Evolutionary conservation across 495 filamentous ascomycete species (phyloP).

Genomic region (Chaetomium fimeti): DNA sequence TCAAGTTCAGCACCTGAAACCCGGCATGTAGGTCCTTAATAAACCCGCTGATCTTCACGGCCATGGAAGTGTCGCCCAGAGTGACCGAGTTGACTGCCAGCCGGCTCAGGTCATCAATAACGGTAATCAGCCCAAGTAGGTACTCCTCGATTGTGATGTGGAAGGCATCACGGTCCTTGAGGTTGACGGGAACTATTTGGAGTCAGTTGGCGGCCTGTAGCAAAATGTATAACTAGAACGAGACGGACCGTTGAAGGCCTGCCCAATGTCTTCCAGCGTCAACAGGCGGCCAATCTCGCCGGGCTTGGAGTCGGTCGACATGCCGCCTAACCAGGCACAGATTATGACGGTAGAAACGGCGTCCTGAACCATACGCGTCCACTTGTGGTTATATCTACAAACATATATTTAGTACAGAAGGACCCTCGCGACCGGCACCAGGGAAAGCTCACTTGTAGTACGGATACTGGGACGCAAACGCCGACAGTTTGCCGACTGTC

Average conservation of each 20-base stretch:
- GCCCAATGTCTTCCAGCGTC: constrained; percentile 84
- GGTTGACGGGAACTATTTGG: constrained; percentile 80
- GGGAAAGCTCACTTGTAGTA: constrained; percentile 77
- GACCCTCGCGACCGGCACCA: not conserved
- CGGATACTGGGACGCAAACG: constrained; percentile 74
- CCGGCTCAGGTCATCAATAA: constrained; percentile 87
- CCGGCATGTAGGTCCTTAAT: constrained; percentile 93
- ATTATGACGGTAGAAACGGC: constrained; percentile 69
- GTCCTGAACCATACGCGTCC: constrained; percentile 83
- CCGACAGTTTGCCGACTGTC: constrained; percentile 59
- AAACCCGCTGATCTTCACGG: constrained; percentile 82
- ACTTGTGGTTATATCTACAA: constrained; percentile 71
- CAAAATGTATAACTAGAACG: not conserved
- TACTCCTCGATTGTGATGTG: constrained; percentile 97
- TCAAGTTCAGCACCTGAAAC: constrained; percentile 94
- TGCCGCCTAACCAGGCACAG: constrained; percentile 73
- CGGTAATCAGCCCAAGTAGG: constrained; percentile 75
- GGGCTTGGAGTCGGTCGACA: constrained; percentile 42
- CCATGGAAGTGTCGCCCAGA: constrained; percentile 79
- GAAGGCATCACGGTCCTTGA: constrained; percentile 86
- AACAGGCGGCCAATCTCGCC: constrained; percentile 61
- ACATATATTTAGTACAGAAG: not conserved
- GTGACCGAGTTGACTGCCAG: constrained; percentile 97
- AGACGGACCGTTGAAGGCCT: constrained; percentile 64
- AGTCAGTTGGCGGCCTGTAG: not conserved